Base-by-base conservation (phyloP, 2,329 filamentous ascomycete genomes). In the Leptosphaerulina australis region DNA sequence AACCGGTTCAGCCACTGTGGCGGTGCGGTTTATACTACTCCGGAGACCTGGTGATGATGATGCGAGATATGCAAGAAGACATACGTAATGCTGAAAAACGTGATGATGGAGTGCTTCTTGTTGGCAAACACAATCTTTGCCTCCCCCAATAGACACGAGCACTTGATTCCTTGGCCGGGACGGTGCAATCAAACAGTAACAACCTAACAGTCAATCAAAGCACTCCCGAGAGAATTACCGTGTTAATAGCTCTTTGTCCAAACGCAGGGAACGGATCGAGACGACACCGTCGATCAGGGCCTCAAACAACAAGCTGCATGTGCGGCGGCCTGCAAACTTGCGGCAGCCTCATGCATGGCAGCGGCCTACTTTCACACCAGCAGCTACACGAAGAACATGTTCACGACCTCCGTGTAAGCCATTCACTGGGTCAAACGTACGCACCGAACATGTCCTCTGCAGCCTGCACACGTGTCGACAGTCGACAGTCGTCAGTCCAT, bases 401-500 rank as follows among this genome's bases (percentile, higher is more conserved):
- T 30, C 40, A 36, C 36, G 41, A 44, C 24, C 20, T 24, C 15
- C 8, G 14, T 30, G 35, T 21, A 31, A 36, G 21, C 29, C 36
- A 40, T 21, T 30, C 22, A 25, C n/a, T 21, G 35, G 9, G 35
- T n/a, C n/a, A 9, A 28, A 33, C 15, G 28, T 14, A 34, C 14
- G 14, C 12, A 33, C 17, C 38, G n/a, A 34, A 30, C 22, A 46
- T 46, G 41, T 44, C 31, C 14, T 44, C 25, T 40, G 44, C 48
- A 53, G 25, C 35, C 44, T 38, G 43, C 46, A 56, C 55, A 60
- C 52, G 59, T 58, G 53, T 41, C 40, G 34, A 29, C 22, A 24
- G n/a, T n/a, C n/a, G n/a, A n/a, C n/a, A n/a, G n/a, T 34, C 17
- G 30, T 43, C 39, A 51, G 47, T n/a, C n/a, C n/a, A n/a, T n/a